Percentiles rank a stretch among this genome's conserved stretches.
Conservation (phyloP, 768 basidiomycete species). For the Cantharellus anzutake region DNA sequence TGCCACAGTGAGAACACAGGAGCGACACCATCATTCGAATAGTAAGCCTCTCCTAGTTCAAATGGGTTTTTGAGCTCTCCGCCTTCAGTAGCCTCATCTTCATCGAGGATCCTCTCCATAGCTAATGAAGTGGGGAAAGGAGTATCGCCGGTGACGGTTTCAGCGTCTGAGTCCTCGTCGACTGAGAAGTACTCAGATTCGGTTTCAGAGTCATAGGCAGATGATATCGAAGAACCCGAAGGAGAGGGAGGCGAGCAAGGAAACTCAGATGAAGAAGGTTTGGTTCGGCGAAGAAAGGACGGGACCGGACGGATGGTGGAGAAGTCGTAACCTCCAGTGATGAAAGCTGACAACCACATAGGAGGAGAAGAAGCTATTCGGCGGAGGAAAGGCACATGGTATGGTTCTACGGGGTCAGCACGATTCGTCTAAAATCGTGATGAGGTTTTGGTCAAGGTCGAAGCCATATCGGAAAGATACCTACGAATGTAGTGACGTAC, state of each 20-base stretch:
- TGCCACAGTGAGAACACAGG: conserved; percentile 34
- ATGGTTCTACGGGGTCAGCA: not conserved
- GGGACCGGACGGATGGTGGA: conserved; percentile 3
- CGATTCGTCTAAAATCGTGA: not conserved
- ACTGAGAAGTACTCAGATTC: not conserved
- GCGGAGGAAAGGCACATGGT: not conserved
- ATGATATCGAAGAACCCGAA: not conserved
- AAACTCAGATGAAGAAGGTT: too few relatives aligned
- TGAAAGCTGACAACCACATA: conserved; percentile 15
- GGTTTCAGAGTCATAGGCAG: too few relatives aligned
- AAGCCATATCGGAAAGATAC: not conserved
- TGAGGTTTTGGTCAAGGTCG: not conserved
- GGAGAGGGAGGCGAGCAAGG: too few relatives aligned
- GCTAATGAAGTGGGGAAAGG: too few relatives aligned
- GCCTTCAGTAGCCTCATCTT: not conserved
- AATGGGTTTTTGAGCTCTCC: not conserved
- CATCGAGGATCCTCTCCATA: not conserved
- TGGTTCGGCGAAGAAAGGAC: not conserved
- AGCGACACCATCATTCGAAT: conserved; percentile 31
- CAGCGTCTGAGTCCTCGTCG: not conserved
- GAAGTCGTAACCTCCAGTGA: conserved; percentile 24
- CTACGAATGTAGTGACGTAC: not conserved
- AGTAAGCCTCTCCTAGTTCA: conserved; percentile 17
- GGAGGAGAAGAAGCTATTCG: conserved; percentile 6
- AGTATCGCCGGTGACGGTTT: too few relatives aligned